Percentiles rank a stretch among this genome's conserved stretches.
phyloP scores from a whole-genome alignment of 2,329 filamentous ascomycete genomes.

The Emmonsia crescens region DNA sequence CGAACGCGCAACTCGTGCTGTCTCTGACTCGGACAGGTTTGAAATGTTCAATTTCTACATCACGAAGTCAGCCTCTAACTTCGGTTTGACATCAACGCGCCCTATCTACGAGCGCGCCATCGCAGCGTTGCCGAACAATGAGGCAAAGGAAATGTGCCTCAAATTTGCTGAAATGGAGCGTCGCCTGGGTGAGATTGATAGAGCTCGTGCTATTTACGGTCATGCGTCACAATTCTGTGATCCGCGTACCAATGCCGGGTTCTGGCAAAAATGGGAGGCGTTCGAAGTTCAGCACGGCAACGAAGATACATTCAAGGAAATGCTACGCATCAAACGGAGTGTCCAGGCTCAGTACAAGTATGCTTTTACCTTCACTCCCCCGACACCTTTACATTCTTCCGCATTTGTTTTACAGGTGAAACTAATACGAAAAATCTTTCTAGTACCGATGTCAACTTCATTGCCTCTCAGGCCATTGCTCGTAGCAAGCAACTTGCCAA shows the following conservation, averaged over 20 bases:
- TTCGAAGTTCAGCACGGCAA: slow-evolving; percentile 98
- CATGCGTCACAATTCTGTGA: slow-evolving; percentile 97
- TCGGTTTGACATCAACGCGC: slow-evolving; percentile 85
- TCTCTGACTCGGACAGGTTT: slow-evolving; percentile 84
- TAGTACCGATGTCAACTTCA: slow-evolving; percentile 92
- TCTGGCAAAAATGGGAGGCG: slow-evolving; percentile 94
- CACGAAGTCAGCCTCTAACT: slow-evolving; percentile 96
- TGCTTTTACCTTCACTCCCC: slow-evolving; percentile 14
- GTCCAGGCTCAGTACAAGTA: slow-evolving; percentile 95
- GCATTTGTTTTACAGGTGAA: neutral
- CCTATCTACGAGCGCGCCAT: slow-evolving; percentile 96
- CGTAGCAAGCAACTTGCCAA: slow-evolving; percentile 53
- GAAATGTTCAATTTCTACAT: slow-evolving; percentile 99
- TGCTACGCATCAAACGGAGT: slow-evolving; percentile 93
- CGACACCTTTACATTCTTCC: neutral
- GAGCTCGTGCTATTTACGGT: slow-evolving; percentile 88
- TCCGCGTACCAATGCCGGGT: slow-evolving; percentile 74
- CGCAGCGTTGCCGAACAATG: slow-evolving; percentile 78
- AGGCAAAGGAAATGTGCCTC: slow-evolving; percentile 95
- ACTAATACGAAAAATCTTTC: slow-evolving; percentile 8
- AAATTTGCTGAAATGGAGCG: slow-evolving; percentile 98
- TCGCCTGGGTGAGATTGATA: slow-evolving; percentile 82
- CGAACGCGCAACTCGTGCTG: slow-evolving; percentile 87
- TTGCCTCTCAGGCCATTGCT: slow-evolving; percentile 87
- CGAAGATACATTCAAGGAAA: slow-evolving; percentile 98